Conservation (phyloP, 2,329 filamentous ascomycete genomes). For the Gaeumannomyces tritici region DNA sequence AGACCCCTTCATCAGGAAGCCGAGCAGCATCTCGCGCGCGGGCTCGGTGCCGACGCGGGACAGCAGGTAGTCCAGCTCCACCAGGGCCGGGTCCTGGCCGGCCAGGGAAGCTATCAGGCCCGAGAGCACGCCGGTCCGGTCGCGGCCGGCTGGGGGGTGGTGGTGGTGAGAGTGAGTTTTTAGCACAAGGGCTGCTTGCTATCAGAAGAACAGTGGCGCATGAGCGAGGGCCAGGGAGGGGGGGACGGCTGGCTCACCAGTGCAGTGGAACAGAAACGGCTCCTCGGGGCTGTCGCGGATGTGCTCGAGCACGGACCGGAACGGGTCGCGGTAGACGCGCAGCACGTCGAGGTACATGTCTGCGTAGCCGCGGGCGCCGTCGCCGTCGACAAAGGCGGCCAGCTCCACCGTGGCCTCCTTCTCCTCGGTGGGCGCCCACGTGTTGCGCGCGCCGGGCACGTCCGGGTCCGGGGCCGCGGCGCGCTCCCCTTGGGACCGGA, state of each 20-base stretch:
- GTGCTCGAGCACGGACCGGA: constrained; percentile 35
- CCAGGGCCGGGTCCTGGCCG: constrained; percentile 29
- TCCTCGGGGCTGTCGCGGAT: constrained; percentile 34
- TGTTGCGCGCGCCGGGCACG: constrained; percentile 32
- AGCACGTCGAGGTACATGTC: constrained; percentile 38
- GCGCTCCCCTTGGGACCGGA: constrained; percentile 36
- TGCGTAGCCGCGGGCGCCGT: constrained; percentile 32
- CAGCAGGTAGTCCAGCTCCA: constrained; percentile 41
- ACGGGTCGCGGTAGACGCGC: constrained; percentile 28
- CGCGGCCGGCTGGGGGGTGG: constrained; percentile 34
- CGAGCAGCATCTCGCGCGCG: constrained; percentile 35
- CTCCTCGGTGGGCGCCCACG: constrained; percentile 28
- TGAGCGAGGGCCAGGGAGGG: no score
- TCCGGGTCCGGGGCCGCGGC: constrained; percentile 29
- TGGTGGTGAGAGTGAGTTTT: no score
- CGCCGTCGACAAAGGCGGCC: constrained; percentile 31
- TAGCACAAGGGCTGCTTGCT: no score
- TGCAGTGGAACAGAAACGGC: constrained; percentile 44
- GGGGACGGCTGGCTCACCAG: constrained; percentile 24
- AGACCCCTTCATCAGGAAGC: constrained; percentile 27
- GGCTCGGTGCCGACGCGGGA: constrained; percentile 44
- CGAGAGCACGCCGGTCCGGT: constrained; percentile 42
- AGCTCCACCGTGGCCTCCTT: constrained; percentile 27
- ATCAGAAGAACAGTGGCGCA: no score
- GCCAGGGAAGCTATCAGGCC: constrained; percentile 41